Evolutionary conservation across 495 filamentous ascomycete species (phyloP).

Genomic region (Lasiosphaeris hirsuta): DNA sequence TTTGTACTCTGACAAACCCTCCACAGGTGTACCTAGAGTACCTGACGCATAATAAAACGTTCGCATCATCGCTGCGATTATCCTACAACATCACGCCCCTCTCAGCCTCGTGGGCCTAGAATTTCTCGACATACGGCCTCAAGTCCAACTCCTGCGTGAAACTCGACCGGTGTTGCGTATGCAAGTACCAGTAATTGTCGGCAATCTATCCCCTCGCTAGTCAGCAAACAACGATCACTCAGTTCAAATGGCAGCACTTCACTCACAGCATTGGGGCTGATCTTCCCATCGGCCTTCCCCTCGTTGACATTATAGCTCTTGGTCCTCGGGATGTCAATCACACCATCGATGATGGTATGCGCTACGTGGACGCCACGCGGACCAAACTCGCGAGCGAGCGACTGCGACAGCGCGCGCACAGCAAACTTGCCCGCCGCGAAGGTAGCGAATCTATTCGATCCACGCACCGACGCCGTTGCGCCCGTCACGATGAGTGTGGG

Average conservation of each 20-base stretch:
- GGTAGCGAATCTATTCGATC: conserved; percentile 63
- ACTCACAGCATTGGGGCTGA: conserved; percentile 77
- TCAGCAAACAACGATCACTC: conserved; percentile 8
- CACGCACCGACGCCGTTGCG: conserved; percentile 76
- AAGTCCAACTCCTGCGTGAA: conserved; percentile 88
- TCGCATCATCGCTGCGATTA: not conserved
- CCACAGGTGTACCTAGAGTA: no score
- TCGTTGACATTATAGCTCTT: conserved; percentile 56
- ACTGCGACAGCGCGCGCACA: conserved; percentile 70
- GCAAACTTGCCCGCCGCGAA: conserved; percentile 85
- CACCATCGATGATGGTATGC: conserved; percentile 81
- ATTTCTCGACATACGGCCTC: conserved; percentile 78
- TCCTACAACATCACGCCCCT: no score
- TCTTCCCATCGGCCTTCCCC: conserved; percentile 65
- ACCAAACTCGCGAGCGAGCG: conserved; percentile 81
- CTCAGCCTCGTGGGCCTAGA: conserved; percentile 29
- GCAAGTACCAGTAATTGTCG: conserved; percentile 81
- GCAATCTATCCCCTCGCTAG: conserved; percentile 61
- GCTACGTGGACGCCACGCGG: conserved; percentile 86
- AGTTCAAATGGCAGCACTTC: conserved; percentile 4
- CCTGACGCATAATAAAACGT: not conserved
- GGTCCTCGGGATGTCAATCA: conserved; percentile 79
- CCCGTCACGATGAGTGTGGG: conserved; percentile 86
- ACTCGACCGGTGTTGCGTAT: conserved; percentile 74
- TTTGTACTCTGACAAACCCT: no score